These are phyloP conservation scores for Wallacemonas sp. DNA, from an alignment of 208 protist species.

Conservation along the genomic window DNA sequence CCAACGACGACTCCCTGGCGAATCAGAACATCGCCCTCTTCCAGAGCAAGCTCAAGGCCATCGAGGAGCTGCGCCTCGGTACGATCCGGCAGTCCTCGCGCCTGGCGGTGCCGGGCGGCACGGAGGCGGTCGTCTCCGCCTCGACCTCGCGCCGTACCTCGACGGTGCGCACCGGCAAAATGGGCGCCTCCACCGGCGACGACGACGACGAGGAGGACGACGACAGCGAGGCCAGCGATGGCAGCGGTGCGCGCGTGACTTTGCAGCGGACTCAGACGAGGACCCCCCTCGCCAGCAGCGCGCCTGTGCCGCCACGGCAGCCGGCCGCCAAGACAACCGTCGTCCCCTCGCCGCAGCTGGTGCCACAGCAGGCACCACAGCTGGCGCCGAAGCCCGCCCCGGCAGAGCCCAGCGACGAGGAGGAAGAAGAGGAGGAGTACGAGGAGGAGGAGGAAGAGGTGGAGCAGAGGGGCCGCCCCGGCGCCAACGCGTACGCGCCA, in stretches of 20 bases:
- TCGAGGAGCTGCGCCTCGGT: slow-evolving; percentile 19
- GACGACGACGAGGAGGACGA: slow-evolving; percentile 4
- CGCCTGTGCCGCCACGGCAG: no score
- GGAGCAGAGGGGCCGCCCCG: slow-evolving; percentile 15
- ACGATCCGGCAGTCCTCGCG: slow-evolving; percentile 12
- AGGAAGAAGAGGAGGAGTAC: slow-evolving; percentile 38
- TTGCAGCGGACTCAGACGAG: neutral
- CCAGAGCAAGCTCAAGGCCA: slow-evolving; percentile 44
- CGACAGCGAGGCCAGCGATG: neutral
- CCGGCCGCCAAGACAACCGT: no score
- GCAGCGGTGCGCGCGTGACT: neutral
- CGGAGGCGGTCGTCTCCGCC: neutral
- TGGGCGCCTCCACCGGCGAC: neutral
- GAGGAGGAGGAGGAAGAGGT: slow-evolving; percentile 39
- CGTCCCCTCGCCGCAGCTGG: no score
- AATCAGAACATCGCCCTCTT: slow-evolving; percentile 59
- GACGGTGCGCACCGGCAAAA: neutral
- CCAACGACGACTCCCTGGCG: slow-evolving; percentile 59
- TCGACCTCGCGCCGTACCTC: slow-evolving; percentile 22
- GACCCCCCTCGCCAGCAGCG: no score
- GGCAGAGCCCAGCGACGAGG: slow-evolving; percentile 5
- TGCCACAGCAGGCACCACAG: no score
- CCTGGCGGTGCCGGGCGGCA: neutral
- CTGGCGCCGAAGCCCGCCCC: no score
- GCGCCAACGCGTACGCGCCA: neutral